Base-by-base conservation (phyloP, 768 basidiomycete species). In the Macrolepiota albuminosa region DNA sequence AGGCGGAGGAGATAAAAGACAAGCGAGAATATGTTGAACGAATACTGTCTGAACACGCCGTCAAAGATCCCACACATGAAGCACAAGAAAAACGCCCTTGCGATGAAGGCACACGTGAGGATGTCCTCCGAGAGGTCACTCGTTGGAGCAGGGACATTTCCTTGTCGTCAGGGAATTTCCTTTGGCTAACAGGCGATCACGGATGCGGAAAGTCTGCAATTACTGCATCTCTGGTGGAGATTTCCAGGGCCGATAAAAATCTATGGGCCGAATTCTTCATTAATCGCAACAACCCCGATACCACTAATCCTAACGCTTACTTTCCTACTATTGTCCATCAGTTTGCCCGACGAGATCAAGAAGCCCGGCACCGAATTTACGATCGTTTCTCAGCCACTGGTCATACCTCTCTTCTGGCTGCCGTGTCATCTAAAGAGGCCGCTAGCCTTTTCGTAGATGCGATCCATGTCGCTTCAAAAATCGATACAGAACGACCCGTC, bases 341-440 rank as follows among this genome's bases (percentile, higher is more conserved):
- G 46, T 65, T 37, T 59, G 62, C 18, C 61, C 64, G 60, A 4
- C 52, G 64, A 14, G 64, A 67, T 58, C 64, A 67, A 36, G 60
- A 64, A 26, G 58, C 62, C 29, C 39, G 56, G 36, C 21, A 16
- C 7, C 61, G 53, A 5, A 21, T 63, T 58, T 3, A 62, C 59
- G 9, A 51, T 56, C 11, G 57, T 60, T 21, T 63, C 63, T 51
- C 59, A 60, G 13, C 48, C 50, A 11, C 43, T 61, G 8, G 53
- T 65, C 24, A 18, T 34, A 46, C 45, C 9, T 46, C 45, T 46
- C 21, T 46, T 2, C 45, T 46, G n/a, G 45, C 45, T 13, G 45
- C 24, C 3, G 24, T 46, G 11, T 46, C 47, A 18, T 26, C 47
- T 7, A n/a, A 26, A 0, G 37, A 66, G 47, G 65, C 65, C 14